Evolutionary conservation across 106 monocot genomes (phyloP).

Genomic region (Acorus calamus): DNA sequence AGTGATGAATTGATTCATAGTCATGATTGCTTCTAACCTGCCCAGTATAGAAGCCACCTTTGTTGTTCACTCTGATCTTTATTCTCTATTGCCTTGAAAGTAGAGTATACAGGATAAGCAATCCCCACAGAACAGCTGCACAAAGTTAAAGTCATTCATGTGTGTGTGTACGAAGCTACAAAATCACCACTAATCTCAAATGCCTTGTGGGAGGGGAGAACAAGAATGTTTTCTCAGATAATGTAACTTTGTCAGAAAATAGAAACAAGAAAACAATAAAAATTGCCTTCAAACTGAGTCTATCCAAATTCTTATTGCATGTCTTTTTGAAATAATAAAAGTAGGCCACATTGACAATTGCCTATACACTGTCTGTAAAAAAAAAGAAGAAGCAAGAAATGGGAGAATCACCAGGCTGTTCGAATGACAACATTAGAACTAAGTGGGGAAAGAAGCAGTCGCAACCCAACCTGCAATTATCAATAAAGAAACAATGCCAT

Average conservation of each 20-base stretch:
- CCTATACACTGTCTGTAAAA: not conserved
- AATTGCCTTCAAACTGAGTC: too few relatives aligned
- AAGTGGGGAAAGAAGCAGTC: slow-evolving; percentile 47
- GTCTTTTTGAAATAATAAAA: too few relatives aligned
- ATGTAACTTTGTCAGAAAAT: too few relatives aligned
- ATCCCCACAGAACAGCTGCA: slow-evolving; percentile 87
- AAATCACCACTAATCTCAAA: too few relatives aligned
- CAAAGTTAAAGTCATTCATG: not conserved
- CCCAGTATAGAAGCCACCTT: slow-evolving; percentile 93
- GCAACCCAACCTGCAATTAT: slow-evolving; percentile 52
- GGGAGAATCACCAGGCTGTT: slow-evolving; percentile 60
- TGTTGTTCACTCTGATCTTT: slow-evolving; percentile 63
- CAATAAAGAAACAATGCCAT: not conserved
- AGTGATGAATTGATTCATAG: too few relatives aligned
- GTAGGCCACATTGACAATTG: not conserved
- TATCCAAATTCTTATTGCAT: too few relatives aligned
- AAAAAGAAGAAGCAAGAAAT: not conserved
- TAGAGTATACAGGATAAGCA: slow-evolving; percentile 80
- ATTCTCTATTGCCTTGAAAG: slow-evolving; percentile 93
- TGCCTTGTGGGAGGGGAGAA: too few relatives aligned
- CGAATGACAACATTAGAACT: slow-evolving; percentile 60
- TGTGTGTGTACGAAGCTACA: too few relatives aligned
- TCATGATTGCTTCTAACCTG: slow-evolving; percentile 41
- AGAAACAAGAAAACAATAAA: too few relatives aligned
- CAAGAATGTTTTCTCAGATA: too few relatives aligned